Percentiles rank a stretch among this genome's conserved stretches.
phyloP scores from a whole-genome alignment of 371 early-diverging fungal genomes.

The Apophysomyces variabilis region DNA sequence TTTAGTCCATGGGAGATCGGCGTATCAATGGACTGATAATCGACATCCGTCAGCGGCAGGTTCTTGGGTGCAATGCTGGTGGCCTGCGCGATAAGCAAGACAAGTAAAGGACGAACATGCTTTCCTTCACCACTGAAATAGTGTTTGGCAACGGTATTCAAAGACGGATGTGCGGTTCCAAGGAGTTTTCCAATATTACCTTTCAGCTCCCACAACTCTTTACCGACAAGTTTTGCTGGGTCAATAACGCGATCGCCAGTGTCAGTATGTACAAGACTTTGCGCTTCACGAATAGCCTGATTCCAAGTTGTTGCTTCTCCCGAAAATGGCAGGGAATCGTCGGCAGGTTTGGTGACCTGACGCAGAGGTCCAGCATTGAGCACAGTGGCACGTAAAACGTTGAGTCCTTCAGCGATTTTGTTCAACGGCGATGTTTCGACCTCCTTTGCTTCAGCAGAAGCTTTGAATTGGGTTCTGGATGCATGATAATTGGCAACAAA shows the following conservation, averaged over 20 bases:
- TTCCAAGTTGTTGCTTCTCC: slow-evolving; percentile 51
- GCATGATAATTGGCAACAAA: not conserved
- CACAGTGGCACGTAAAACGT: slow-evolving; percentile 26
- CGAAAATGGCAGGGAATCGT: slow-evolving; percentile 34
- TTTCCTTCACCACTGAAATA: slow-evolving; percentile 92
- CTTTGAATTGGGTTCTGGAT: not conserved
- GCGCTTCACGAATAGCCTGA: slow-evolving; percentile 60
- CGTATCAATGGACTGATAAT: slow-evolving; percentile 59
- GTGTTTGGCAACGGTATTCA: slow-evolving; percentile 87
- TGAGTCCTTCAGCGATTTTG: slow-evolving; percentile 38
- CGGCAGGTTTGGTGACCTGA: slow-evolving; percentile 23
- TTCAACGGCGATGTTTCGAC: slow-evolving; percentile 29
- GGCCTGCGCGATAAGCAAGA: slow-evolving; percentile 89
- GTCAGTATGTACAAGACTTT: slow-evolving; percentile 44
- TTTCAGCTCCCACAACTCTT: slow-evolving; percentile 83
- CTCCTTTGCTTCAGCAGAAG: not conserved
- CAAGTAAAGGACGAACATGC: slow-evolving; percentile 90
- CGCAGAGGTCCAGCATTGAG: slow-evolving; percentile 21
- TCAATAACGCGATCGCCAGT: slow-evolving; percentile 54
- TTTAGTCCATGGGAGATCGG: slow-evolving; percentile 55
- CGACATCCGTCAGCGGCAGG: slow-evolving; percentile 21
- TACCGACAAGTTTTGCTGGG: slow-evolving; percentile 68
- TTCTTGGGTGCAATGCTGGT: slow-evolving; percentile 64
- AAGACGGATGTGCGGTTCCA: slow-evolving; percentile 84
- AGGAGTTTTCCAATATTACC: slow-evolving; percentile 86